These are phyloP conservation scores for Aspergillus coremiiformis DNA, from an alignment of 495 filamentous ascomycete genomes.

Conservation along the genomic window DNA sequence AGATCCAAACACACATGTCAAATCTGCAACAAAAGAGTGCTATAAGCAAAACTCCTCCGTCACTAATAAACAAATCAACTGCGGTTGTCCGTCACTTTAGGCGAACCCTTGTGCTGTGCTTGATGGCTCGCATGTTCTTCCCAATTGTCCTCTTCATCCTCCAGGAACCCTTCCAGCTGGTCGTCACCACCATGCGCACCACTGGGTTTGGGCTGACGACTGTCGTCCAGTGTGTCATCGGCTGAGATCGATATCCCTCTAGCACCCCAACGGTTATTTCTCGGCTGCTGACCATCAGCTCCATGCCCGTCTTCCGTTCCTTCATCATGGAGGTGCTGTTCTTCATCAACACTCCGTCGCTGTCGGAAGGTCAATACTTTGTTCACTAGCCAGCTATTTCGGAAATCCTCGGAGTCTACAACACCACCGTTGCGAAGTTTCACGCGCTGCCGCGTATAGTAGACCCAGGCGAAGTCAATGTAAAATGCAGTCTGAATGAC, in stretches of 20 bases:
- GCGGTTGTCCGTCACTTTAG: neutral
- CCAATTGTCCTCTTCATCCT: conserved; percentile 18
- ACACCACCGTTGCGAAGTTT: conserved; percentile 87
- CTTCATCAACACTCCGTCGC: conserved; percentile 23
- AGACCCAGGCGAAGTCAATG: conserved; percentile 94
- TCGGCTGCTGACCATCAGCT: conserved; percentile 18
- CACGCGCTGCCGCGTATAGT: conserved; percentile 86
- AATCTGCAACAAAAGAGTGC: neutral
- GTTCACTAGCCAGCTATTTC: conserved; percentile 66
- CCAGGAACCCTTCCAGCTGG: conserved; percentile 20
- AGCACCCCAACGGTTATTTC: conserved; percentile 59
- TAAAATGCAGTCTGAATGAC: conserved; percentile 87
- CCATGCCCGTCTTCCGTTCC: conserved; percentile 18
- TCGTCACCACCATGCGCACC: conserved; percentile 8
- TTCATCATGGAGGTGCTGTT: conserved; percentile 36
- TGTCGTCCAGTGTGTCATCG: conserved; percentile 61
- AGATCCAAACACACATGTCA: neutral
- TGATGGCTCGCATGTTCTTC: conserved; percentile 4
- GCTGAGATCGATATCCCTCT: conserved; percentile 74
- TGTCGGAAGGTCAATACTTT: conserved; percentile 37
- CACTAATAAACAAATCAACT: neutral
- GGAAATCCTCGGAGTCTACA: conserved; percentile 86
- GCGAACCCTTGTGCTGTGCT: conserved; percentile 1
- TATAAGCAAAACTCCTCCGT: neutral
- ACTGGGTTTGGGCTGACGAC: conserved; percentile 26